Percentiles rank a stretch among this genome's conserved stretches.
Conservation (phyloP, 78 protist species). For the Isochrysis galbana region DNA sequence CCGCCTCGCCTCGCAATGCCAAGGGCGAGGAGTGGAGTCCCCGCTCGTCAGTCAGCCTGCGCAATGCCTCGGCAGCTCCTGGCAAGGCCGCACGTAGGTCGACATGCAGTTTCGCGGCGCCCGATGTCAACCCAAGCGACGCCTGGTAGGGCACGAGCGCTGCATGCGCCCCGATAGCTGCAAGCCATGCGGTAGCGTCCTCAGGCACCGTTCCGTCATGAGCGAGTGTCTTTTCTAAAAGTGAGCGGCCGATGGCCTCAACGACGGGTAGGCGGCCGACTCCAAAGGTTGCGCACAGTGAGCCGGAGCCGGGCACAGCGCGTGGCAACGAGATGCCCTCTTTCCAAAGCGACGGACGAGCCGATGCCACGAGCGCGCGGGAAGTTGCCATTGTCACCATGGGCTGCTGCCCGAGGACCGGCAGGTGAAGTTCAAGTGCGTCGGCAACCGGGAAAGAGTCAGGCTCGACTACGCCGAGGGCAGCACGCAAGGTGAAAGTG, state of each 20-base stretch:
- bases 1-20: not conserved
- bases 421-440: not conserved
- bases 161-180: not conserved
- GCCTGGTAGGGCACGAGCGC: not conserved
- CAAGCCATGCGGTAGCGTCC: not conserved
- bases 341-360: not conserved
- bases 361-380: not conserved
- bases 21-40: not conserved
- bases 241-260: not conserved
- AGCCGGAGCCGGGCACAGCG: constrained; percentile 17
- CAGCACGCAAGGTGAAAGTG: not conserved
- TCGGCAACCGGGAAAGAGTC: not conserved
- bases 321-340: not conserved
- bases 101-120: no score
- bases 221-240: not conserved
- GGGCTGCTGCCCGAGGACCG: not conserved
- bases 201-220: not conserved
- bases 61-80: no score
- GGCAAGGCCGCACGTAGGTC: no score
- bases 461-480: not conserved
- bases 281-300: not conserved
- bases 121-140: no score
- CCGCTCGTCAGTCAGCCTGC: not conserved
- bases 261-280: not conserved
- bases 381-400: not conserved